Percentiles rank a stretch among this genome's conserved stretches.
Evolutionary conservation across 1,284 basidiomycete species (phyloP).

Genomic region (Afroboletus lepidellus): DNA sequence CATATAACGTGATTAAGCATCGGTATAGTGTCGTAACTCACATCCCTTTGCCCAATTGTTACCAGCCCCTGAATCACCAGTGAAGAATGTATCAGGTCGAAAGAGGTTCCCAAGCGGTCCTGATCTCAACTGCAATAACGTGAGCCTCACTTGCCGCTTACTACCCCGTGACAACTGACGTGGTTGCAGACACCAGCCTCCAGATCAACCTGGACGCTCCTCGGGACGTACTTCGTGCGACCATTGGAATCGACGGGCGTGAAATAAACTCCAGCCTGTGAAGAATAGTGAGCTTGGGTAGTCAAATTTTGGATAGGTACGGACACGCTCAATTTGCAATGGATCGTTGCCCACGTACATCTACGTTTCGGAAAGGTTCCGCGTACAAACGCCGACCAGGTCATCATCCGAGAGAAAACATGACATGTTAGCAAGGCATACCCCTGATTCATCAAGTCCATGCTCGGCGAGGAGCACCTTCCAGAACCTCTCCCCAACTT

Average conservation of each 20-base stretch:
- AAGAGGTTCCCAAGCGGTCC: conserved; percentile 76
- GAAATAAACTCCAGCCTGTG: conserved; percentile 73
- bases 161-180: conserved; percentile 40
- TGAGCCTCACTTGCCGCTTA: conserved; percentile 1
- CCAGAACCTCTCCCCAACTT: conserved; percentile 81
- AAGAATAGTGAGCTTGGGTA: background rate
- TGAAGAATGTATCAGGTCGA: conserved; percentile 86
- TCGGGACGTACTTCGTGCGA: conserved; percentile 82
- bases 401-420: conserved; percentile 29
- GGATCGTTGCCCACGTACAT: conserved; percentile 49
- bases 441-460: conserved; percentile 69
- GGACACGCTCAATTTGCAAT: conserved; percentile 46
- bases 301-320: conserved; percentile 4
- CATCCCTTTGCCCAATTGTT: conserved; percentile 95
- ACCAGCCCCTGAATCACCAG: conserved; percentile 75
- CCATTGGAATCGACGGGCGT: conserved; percentile 52
- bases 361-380: conserved; percentile 31
- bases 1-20: background rate
- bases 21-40: conserved; percentile 40
- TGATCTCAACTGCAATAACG: conserved; percentile 52
- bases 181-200: conserved; percentile 88
- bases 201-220: conserved; percentile 88
- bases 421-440: conserved; percentile 36
- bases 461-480: conserved; percentile 78
- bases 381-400: conserved; percentile 6